Evolutionary conservation across 768 basidiomycete genomes (phyloP), one percentile per base, ranked within the genome.

Genomic region (Mycena polygramma): DNA sequence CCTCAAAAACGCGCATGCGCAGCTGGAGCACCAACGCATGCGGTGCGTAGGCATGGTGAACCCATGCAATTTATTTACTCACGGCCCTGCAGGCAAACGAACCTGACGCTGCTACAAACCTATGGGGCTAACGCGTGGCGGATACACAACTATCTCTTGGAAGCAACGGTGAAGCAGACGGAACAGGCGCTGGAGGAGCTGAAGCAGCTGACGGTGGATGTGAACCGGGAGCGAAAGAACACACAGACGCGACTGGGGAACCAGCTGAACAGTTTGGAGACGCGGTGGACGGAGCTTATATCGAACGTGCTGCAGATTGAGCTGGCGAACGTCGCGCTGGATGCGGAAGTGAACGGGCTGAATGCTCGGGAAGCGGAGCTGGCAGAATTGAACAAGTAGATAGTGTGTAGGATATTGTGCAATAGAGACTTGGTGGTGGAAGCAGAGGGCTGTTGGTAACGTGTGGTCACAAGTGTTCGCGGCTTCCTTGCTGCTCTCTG

Each of bases 111-210:
- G 37, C 81, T 97, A 41, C 91, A 96, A 77, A 91, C 90, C 41
- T 96, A 97, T 76, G 97, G 94, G 5, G 83, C 92, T 20, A 98
- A 99, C 83, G 92, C 94, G 15, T 97, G 94, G 93, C 89, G 93
- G 70, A 90, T 96, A 80, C 91, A 94, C 77, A 99, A 98, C 80
- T 96, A 95, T 76, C 85, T 94, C 39, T 82, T 96, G 26, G 95
- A 97, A 78, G 86, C 90, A 30, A 89, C 92, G 41, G 90, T 91
- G 10, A 91, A 91, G 75, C 88, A 90, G 68, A 83, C 89, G 10
- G 95, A 96, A 79, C 86, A 84, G 71, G 83, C 89, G 13, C 79
- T 94, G n/a, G 95, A 95, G 75, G 90, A 92, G 72, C 73, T 96
- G 68, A 92, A 91, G 78, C 87, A 94, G 77, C 78, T 91, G 58